Base-by-base conservation (phyloP, 1,139 yeast genomes). In the Yamadazyma pseudoaaseri region DNA sequence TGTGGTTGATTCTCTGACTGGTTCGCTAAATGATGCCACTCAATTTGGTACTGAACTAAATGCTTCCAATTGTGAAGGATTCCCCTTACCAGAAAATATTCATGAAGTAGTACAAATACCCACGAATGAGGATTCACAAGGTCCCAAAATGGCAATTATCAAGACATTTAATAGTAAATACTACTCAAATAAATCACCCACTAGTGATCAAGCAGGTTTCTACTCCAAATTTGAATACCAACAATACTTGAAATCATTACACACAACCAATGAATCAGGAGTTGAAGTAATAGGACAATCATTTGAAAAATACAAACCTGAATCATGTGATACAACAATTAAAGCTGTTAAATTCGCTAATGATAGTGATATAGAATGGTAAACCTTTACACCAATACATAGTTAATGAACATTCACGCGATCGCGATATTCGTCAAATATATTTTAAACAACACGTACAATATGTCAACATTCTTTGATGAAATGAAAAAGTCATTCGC, bases 21-120 rank as follows among this genome's bases (percentile, higher is more conserved):
- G 89, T 0, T 67, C 69, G 35, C 49, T 79, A 14, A 74, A 72
- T 43, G 90, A 83, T 50, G 90, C 90, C 6, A 82, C 90, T 4
- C 76, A 74, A 44, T 82, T 76, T 55, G 92, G 87, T 2, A 83
- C 90, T 2, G 90, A 82, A 52, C 67, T 83, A 31, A 83, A 83
- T 51, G 73, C 86, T 0, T 67, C 76, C 24, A 76, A 76, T 42
- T 70, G 81, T 40, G 77, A 73, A 41, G 85, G 83, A 7, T 73
- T 82, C 36, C 85, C 85, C 5, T 54, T 79, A 15, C 86, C 87
- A 0, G 79, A 73, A 34, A 70, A 67, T 36, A 61, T 66, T 3
- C 72, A 75, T 40, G 87, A 81, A 51, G 66, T 76, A 15, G 85
- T 81, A 2, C 81, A 79, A 29, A 79, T 82, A 13, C 87, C 89